Evolutionary conservation across 148 eudicot genomes (phyloP).

Genomic region (Polygonum maritimum): DNA sequence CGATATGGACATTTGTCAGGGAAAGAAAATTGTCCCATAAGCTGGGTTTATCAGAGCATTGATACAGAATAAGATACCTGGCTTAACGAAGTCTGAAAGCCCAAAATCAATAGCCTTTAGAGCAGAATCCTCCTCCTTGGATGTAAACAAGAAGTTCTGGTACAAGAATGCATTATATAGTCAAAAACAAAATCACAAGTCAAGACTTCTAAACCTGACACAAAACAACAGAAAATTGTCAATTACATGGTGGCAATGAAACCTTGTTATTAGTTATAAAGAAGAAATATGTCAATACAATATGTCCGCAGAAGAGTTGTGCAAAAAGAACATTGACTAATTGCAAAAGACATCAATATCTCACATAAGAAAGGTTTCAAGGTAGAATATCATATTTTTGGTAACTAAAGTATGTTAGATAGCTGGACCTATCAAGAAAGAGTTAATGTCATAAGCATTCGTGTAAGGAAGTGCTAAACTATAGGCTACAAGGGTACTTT

Average conservation of each 20-base stretch:
- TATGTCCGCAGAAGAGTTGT: background rate
- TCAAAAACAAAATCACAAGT: background rate
- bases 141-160: constrained; percentile 49
- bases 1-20: constrained; percentile 1
- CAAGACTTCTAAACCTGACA: background rate
- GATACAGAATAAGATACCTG: constrained; percentile 25
- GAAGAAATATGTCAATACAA: background rate
- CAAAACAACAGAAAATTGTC: background rate
- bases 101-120: constrained; percentile 61
- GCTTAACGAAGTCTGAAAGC: constrained; percentile 50
- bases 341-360: background rate
- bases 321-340: background rate
- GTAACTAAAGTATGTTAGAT: background rate
- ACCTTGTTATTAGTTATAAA: background rate
- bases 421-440: background rate
- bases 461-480: background rate
- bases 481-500: background rate
- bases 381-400: background rate
- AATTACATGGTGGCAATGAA: background rate
- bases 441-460: background rate
- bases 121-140: constrained; percentile 41
- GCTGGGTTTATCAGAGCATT: background rate
- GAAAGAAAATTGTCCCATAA: constrained; percentile 3
- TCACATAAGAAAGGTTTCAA: background rate
- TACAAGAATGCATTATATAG: constrained; percentile 3